Evolutionary conservation across 1,284 basidiomycete species (phyloP).

Genomic region (Puccinia novopanici): DNA sequence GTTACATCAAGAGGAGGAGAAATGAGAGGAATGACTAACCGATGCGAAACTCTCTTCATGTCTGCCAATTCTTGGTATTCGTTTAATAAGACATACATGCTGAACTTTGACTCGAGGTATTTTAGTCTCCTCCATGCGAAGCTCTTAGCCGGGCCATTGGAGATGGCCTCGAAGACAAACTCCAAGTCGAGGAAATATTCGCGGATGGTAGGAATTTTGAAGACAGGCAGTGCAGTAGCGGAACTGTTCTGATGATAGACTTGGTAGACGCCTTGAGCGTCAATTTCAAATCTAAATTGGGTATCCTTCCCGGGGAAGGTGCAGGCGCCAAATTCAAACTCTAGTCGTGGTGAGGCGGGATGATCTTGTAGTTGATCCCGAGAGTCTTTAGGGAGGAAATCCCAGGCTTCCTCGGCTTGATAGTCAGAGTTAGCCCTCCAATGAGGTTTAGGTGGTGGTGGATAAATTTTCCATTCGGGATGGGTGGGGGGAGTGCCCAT

Average conservation of each 20-base stretch:
- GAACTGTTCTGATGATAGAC: constrained; percentile 64
- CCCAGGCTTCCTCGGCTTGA: constrained; percentile 31
- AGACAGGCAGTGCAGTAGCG: constrained; percentile 62
- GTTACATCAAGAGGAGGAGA: background rate
- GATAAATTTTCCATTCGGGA: constrained; percentile 79
- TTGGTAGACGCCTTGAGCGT: constrained; percentile 83
- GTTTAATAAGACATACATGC: constrained; percentile 87
- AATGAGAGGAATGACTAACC: constrained; percentile 52
- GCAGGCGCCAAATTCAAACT: constrained; percentile 70
- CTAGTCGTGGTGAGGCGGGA: constrained; percentile 47
- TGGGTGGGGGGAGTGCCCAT: constrained; percentile 63
- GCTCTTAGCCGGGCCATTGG: constrained; percentile 82
- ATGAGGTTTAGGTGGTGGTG: constrained; percentile 83
- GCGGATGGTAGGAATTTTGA: constrained; percentile 78
- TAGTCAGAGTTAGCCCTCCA: constrained; percentile 67
- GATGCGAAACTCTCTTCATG: constrained; percentile 75
- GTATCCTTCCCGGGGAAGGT: constrained; percentile 68
- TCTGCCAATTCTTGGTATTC: constrained; percentile 92
- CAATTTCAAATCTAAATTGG: constrained; percentile 69
- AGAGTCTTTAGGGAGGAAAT: constrained; percentile 26
- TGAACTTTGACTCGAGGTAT: constrained; percentile 93
- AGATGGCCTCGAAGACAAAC: constrained; percentile 63
- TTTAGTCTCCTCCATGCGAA: constrained; percentile 91
- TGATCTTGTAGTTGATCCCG: constrained; percentile 46
- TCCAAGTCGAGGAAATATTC: constrained; percentile 98